Evolutionary conservation across 441 rosid species (phyloP), one percentile per base, ranked within the genome.

Genomic region (Populus hybrid): DNA sequence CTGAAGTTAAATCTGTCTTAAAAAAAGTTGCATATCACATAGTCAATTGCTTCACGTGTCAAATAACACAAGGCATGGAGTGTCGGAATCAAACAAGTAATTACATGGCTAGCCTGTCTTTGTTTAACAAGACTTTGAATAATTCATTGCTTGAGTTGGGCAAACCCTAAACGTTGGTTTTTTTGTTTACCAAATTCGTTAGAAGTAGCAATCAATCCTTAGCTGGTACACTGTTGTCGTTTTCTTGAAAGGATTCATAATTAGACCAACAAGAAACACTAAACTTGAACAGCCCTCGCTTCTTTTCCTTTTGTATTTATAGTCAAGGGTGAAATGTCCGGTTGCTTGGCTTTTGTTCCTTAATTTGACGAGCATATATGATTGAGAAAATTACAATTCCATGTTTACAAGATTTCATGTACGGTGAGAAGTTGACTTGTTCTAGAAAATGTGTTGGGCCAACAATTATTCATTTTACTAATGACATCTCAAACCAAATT

Each of bases 121-220:
- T 65, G 72, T 69, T 35, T 3, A 69, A 16, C 34, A 16, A 14
- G 9, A 69, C 34, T 67, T 7, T 30, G 12, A 30, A 34, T 69
- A 8, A 70, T n/a, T 36, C 26, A 11, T 10, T 11, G 18, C 7
- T 23, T 3, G 9, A 10, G 20, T 4, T 42, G 54, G 26, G 34
- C 26, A 35, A 59, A 30, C 7, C 35, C 6, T 21, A 4, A 11
- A 46, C 3, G 57, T 12, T 30, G 26, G 46, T 69, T 71, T 73
- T 8, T 38, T 38, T 35, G 77, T 73, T 79, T 73, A 73, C 81
- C 81, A 79, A 73, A 79, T 59, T 42, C 46, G 77, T 73, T 78
- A 38, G 64, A 54, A 0, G 64, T 73, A 50, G 28, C 54, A 78
- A 67, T 73, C 73, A 21, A n/a, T 14, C 6, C 26, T 2, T n/a